Base-by-base conservation (phyloP, 345 rosid genomes). In the Passiflora organensis region DNA sequence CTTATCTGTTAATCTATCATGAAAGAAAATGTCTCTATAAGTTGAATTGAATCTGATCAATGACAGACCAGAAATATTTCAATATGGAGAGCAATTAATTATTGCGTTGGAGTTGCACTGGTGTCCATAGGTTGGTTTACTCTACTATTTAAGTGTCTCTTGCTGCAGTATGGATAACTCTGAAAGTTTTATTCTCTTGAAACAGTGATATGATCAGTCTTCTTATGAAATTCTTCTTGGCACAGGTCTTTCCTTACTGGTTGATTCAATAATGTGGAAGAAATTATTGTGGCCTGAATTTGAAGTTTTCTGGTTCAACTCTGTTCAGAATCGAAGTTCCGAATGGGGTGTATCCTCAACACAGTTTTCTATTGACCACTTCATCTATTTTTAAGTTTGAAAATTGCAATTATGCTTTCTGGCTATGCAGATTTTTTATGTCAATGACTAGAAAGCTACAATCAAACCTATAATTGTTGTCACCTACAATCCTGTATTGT, bases 281-380 rank as follows among this genome's bases (percentile, higher is more conserved):
- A 81, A 59, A 69, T 63, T 79, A 51, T 51, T 77, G 56, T 93
- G 96, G 96, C 97, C 97, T 56, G 96, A 93, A 70, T 86, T 93
- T 68, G 86, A 89, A 84, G 97, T 93, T 72, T 73, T 89, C 20
- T 93, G 95, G 97, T 93, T 93, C 78, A 93, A 89, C 75, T 89
- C 99, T 70, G 74, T 93, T 71, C 78, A 86, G 55, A 84, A 93
- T 73, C 87, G 95, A 58, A 93, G 99, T 68, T 84, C 95, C 49
- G 91, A 89, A 62, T 93, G 99, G 99, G 99, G 99, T 62, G 97
- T 93, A 93, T 89, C 99, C 99, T 82, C 47, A 65, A 21, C 20
- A 18, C 37, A 11, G 25, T 32, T 14, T 37, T 17, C 4, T 15
- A 41, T 41, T 41, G 5, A 28, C 34, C 34, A 28, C 8, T 28